Percentiles rank a stretch among this genome's conserved stretches.
Evolutionary conservation across 1,139 yeast species (phyloP).

Genomic region (Entelexis paramagnoliae): DNA sequence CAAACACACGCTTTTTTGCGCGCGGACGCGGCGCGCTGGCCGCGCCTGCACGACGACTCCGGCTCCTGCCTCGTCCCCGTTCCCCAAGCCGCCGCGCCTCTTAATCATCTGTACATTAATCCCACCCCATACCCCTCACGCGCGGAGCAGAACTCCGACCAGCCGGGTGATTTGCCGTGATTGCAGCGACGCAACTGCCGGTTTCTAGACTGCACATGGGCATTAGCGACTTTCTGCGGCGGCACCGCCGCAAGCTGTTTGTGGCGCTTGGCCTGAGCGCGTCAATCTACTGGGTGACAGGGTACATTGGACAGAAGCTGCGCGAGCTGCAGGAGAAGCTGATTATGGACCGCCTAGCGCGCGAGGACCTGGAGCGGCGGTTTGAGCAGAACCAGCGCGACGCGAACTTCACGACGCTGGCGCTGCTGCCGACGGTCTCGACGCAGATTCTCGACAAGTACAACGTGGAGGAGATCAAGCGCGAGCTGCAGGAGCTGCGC

Average conservation of each 20-base stretch:
- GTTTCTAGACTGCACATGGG: slow-evolving; percentile 11
- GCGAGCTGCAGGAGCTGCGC: slow-evolving; percentile 50
- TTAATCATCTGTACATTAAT: neutral
- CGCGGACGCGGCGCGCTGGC: too few relatives aligned
- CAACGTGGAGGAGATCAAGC: slow-evolving; percentile 66
- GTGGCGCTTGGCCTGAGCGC: slow-evolving; percentile 52
- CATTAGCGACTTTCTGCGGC: slow-evolving; percentile 37
- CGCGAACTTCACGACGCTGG: slow-evolving; percentile 73
- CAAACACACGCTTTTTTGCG: too few relatives aligned
- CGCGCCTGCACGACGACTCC: too few relatives aligned
- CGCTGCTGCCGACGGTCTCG: slow-evolving; percentile 68
- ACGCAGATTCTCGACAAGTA: slow-evolving; percentile 52
- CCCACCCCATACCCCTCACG: slow-evolving; percentile 5
- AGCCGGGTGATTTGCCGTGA: neutral
- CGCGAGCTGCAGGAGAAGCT: slow-evolving; percentile 57
- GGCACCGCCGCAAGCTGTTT: slow-evolving; percentile 53
- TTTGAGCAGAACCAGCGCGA: slow-evolving; percentile 90
- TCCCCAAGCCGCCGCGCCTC: too few relatives aligned
- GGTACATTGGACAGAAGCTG: slow-evolving; percentile 51
- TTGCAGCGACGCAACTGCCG: too few relatives aligned
- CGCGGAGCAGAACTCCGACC: neutral
- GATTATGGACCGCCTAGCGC: slow-evolving; percentile 63
- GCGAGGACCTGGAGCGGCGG: slow-evolving; percentile 51
- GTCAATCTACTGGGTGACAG: slow-evolving; percentile 47
- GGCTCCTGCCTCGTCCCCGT: too few relatives aligned